phyloP scores from a whole-genome alignment of 768 basidiomycete species.

The Plicaturopsis crispa region DNA sequence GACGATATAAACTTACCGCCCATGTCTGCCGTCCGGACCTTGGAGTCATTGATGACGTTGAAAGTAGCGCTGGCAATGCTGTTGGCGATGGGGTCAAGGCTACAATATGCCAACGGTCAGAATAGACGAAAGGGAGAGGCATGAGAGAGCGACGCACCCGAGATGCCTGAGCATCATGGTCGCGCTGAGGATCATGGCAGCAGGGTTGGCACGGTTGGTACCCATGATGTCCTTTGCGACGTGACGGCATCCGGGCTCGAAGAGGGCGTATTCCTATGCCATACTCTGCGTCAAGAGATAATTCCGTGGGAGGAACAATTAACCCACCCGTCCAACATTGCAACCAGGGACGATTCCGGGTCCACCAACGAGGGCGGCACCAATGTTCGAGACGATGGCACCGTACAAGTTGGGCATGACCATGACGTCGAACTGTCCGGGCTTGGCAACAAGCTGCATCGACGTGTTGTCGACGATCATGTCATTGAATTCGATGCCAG shows the following conservation, averaged over 20 bases:
- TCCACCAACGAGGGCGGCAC: slow-evolving; percentile 96
- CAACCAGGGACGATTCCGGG: slow-evolving; percentile 97
- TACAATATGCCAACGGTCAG: slow-evolving; percentile 26
- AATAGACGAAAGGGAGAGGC: slow-evolving; percentile 6
- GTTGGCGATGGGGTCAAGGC: slow-evolving; percentile 90
- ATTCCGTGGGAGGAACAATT: not conserved
- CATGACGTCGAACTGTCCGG: slow-evolving; percentile 98
- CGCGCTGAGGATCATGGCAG: slow-evolving; percentile 94
- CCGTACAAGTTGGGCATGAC: slow-evolving; percentile 98
- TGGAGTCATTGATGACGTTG: slow-evolving; percentile 82
- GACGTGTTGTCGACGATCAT: slow-evolving; percentile 99
- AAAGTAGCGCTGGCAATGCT: slow-evolving; percentile 89
- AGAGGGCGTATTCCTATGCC: slow-evolving; percentile 85
- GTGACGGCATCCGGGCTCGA: slow-evolving; percentile 97
- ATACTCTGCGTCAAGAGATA: not conserved
- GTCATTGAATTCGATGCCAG: slow-evolving; percentile 89
- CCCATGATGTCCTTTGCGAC: slow-evolving; percentile 96
- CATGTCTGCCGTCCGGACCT: slow-evolving; percentile 92
- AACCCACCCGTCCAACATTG: slow-evolving; percentile 84
- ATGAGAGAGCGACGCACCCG: slow-evolving; percentile 46
- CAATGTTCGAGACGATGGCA: slow-evolving; percentile 96
- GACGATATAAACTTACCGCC: slow-evolving; percentile 53
- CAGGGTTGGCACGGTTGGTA: slow-evolving; percentile 92
- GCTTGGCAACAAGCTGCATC: slow-evolving; percentile 97
- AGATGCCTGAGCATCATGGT: slow-evolving; percentile 98